These are phyloP conservation scores for Aspergillus hiratsukae DNA, from an alignment of 2,329 filamentous ascomycete species.

Conservation along the genomic window DNA sequence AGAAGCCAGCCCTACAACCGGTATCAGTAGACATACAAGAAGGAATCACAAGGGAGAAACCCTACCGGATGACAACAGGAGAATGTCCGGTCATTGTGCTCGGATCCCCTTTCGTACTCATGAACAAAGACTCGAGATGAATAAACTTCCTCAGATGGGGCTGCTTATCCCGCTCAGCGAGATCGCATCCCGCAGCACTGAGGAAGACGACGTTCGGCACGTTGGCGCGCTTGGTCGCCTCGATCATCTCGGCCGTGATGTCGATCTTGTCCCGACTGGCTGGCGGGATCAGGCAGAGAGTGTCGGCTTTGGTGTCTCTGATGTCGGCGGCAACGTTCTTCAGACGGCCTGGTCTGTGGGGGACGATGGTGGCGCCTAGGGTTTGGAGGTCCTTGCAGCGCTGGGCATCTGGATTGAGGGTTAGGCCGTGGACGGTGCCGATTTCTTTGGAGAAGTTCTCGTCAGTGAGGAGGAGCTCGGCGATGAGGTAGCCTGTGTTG, in stretches of 20 bases:
- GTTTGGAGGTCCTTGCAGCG: constrained; percentile 39
- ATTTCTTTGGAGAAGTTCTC: constrained; percentile 41
- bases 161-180: constrained; percentile 47
- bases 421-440: constrained; percentile 39
- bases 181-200: constrained; percentile 48
- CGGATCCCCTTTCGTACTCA: constrained; percentile 44
- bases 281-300: constrained; percentile 49
- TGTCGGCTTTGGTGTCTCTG: constrained; percentile 43
- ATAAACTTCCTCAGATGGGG: constrained; percentile 50
- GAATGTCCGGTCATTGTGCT: constrained; percentile 38
- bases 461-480: constrained; percentile 46
- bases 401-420: constrained; percentile 37
- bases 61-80: constrained; percentile 43
- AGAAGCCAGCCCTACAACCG: constrained; percentile 44
- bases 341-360: constrained; percentile 41
- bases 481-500: constrained; percentile 49
- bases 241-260: constrained; percentile 43
- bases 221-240: constrained; percentile 43
- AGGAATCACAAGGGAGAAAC: not conserved
- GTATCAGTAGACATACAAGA: not conserved
- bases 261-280: constrained; percentile 45
- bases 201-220: constrained; percentile 47
- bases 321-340: constrained; percentile 38
- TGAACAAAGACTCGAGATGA: constrained; percentile 44
- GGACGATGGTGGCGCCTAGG: constrained; percentile 42